These are phyloP conservation scores for Talaromyces liani DNA, from an alignment of 495 filamentous ascomycete genomes.

Conservation along the genomic window DNA sequence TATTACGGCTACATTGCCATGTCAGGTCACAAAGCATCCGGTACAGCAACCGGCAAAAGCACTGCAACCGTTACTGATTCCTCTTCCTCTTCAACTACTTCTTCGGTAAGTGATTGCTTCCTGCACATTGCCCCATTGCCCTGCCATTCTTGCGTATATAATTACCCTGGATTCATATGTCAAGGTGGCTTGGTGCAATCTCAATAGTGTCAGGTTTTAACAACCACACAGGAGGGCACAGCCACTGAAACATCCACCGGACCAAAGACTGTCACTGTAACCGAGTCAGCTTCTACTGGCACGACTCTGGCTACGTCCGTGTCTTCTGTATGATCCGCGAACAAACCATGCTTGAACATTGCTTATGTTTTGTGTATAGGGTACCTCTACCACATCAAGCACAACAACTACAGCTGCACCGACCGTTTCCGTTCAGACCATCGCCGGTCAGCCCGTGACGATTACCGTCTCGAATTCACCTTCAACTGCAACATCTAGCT, in stretches of 20 bases:
- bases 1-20: constrained; percentile 54
- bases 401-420: constrained; percentile 29
- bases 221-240: constrained; percentile 11
- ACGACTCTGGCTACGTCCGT: constrained; percentile 4
- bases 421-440: constrained; percentile 37
- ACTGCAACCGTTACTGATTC: constrained; percentile 12
- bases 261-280: constrained; percentile 11
- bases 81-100: constrained; percentile 16
- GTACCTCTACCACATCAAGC: constrained; percentile 6
- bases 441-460: constrained; percentile 42
- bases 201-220: constrained; percentile 13
- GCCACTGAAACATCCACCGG: constrained; percentile 6
- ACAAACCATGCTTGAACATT: constrained; percentile 6
- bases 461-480: constrained; percentile 41
- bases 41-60: constrained; percentile 24
- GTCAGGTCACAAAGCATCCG: constrained; percentile 19
- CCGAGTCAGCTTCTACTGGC: constrained; percentile 7
- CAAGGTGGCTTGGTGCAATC: constrained; percentile 6
- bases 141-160: neutral
- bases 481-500: constrained; percentile 10
- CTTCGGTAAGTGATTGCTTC: constrained; percentile 19
- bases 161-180: neutral
- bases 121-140: neutral
- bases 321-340: constrained; percentile 11
- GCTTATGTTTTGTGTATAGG: neutral